Percentiles rank a stretch among this genome's conserved stretches.
Evolutionary conservation across 495 filamentous ascomycete genomes (phyloP).

Genomic region (Lophium mytilinum): DNA sequence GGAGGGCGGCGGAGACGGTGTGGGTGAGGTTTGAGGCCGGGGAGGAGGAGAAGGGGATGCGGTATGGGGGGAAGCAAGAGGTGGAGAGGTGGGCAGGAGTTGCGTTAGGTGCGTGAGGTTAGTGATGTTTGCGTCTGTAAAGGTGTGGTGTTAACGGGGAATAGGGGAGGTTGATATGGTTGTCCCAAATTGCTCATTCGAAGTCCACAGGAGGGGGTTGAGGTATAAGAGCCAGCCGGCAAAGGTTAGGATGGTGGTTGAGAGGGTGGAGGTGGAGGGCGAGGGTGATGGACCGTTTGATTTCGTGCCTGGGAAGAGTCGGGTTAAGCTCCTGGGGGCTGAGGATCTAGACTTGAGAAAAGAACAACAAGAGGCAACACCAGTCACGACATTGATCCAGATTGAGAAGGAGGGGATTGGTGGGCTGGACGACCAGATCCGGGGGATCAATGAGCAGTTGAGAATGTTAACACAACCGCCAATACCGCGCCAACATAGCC

Average conservation of each 20-base stretch:
- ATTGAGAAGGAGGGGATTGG: conserved; percentile 46
- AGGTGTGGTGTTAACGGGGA: not conserved
- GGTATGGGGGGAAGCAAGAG: conserved; percentile 7
- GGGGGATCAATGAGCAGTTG: conserved; percentile 59
- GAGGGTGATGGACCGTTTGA: conserved; percentile 19
- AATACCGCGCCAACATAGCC: conserved; percentile 35
- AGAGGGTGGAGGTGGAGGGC: conserved; percentile 1
- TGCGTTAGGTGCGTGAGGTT: conserved; percentile 15
- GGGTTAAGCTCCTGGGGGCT: conserved; percentile 1
- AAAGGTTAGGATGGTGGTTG: conserved; percentile 7
- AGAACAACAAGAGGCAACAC: too few relatives aligned
- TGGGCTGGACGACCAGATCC: conserved; percentile 55
- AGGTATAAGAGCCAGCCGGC: not conserved
- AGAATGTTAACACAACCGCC: conserved; percentile 45
- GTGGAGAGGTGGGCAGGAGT: conserved; percentile 2
- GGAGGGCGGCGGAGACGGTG: conserved; percentile 7
- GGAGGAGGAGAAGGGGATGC: not conserved
- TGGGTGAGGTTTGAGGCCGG: not conserved
- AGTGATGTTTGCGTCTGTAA: not conserved
- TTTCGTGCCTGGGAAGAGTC: conserved; percentile 19
- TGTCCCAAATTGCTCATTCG: conserved; percentile 12
- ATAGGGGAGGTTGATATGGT: conserved; percentile 19
- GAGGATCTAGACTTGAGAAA: too few relatives aligned
- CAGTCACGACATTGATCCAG: not conserved
- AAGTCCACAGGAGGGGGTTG: conserved; percentile 14